Conservation (phyloP, 2,329 filamentous ascomycete species). For the Ploettnerulaceae sp. region DNA sequence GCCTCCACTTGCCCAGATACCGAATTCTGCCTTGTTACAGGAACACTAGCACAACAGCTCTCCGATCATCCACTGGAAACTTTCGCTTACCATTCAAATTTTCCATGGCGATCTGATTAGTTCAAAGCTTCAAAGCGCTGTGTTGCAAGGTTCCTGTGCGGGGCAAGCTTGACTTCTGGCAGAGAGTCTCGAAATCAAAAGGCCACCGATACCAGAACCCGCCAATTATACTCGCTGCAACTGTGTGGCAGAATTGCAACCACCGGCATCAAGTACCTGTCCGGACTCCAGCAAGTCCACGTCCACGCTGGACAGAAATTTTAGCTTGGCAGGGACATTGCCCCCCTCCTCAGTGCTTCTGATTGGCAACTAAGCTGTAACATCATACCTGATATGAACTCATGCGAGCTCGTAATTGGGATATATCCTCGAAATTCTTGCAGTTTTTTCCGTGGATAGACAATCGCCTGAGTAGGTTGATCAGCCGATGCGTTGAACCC, state of each 20-base stretch:
- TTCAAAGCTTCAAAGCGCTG: too few species aligned
- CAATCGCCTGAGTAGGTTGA: background rate
- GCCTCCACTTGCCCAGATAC: constrained; percentile 2
- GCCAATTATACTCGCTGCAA: too few species aligned
- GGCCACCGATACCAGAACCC: too few species aligned
- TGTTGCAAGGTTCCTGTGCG: too few species aligned
- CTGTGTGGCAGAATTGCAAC: too few species aligned
- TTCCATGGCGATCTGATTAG: background rate
- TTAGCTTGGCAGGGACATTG: background rate
- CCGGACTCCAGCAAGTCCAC: too few species aligned
- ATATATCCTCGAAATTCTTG: constrained; percentile 1
- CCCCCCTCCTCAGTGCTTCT: background rate
- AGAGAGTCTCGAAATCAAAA: too few species aligned
- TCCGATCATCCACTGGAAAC: background rate
- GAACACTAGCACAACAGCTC: constrained; percentile 4
- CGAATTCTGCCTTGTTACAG: constrained; percentile 2
- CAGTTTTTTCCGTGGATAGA: background rate
- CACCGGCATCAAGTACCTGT: too few species aligned
- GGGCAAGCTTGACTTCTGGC: too few species aligned
- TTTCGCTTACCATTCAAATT: background rate
- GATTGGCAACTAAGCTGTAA: background rate
- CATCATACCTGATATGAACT: constrained; percentile 4
- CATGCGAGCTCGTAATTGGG: background rate
- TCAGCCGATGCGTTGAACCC: background rate
- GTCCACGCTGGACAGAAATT: too few species aligned